Conservation (phyloP, 2,329 filamentous ascomycete genomes). For the Colletotrichum godetiae region DNA sequence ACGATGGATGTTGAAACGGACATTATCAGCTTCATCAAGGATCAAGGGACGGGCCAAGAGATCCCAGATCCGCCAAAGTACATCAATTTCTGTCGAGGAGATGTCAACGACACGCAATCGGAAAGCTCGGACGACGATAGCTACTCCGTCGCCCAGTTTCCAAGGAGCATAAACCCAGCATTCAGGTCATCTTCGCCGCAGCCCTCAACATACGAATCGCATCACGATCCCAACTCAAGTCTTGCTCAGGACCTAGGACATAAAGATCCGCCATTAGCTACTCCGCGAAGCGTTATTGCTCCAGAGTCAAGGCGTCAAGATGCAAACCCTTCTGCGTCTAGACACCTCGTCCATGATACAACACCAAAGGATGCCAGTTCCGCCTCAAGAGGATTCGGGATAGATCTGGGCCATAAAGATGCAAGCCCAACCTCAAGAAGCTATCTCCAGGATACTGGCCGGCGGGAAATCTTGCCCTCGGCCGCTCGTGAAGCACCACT, state of each 20-base stretch:
- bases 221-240: conserved; percentile 85
- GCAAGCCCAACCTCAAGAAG: conserved; percentile 43
- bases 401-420: background rate
- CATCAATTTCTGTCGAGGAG: conserved; percentile 97
- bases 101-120: conserved; percentile 82
- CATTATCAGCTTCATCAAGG: conserved; percentile 88
- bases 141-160: conserved; percentile 96
- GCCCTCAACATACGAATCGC: conserved; percentile 91
- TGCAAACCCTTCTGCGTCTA: background rate
- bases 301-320: conserved; percentile 23
- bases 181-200: conserved; percentile 97
- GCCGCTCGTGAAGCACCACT: conserved; percentile 61
- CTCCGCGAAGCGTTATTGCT: background rate
- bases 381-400: background rate
- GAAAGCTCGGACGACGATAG: conserved; percentile 87
- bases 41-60: conserved; percentile 92
- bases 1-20: conserved; percentile 98
- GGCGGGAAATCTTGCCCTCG: conserved; percentile 59
- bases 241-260: conserved; percentile 75
- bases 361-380: conserved; percentile 1
- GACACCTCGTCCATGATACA: conserved; percentile 5
- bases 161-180: conserved; percentile 92
- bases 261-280: conserved; percentile 9
- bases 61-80: conserved; percentile 98
- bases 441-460: conserved; percentile 77